Base-by-base conservation (phyloP, 176 grass and related monocot species). In the Dactylis glomerata region DNA sequence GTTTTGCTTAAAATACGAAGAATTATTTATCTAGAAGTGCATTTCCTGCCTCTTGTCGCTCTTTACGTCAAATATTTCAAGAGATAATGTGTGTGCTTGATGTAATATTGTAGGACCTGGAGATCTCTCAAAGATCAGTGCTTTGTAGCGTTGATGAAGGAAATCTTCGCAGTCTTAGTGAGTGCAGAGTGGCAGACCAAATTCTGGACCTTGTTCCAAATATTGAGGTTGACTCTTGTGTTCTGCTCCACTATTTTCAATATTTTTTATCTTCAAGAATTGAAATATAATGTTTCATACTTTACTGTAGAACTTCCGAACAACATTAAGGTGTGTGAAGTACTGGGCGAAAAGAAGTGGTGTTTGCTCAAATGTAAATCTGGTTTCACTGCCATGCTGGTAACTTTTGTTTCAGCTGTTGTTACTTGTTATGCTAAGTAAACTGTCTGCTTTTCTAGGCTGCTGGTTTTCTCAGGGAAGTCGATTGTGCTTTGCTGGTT, bases 201-300 rank as follows among this genome's bases (percentile, higher is more conserved):
- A 98, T 98, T 86, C 87, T 98, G 80, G 85, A 84, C 22, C 92
- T 95, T 78, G 92, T 98, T 80, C 95, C 95, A 28, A 87, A 98
- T 85, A 55, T 90, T 47, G 75, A 93, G 91, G 95, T 91, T 93
- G 61, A 20, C 42, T 76, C 6, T 61, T 50, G 14, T 88, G 42
- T 40, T 62, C 1, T 74, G 27, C 11, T 34, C 17, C 17, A 46
- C 2, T n/a, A 0, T 68, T 34, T 26, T 17, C 27, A 23, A 8
- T n/a, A 24, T 17, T 75, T 88, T 65, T 20, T 64, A 14, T 69
- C 45, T 57, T 84, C 46, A 81, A 37, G 44, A 36, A 67, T 72
- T 28, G n/a, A 45, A 40, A 10, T 81, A 36, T 87, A 50, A 86
- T 47, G 5, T 54, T 74, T 32, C 23, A 5, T 51, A 34, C 36